These are phyloP conservation scores for Amanita muscaria DNA, from an alignment of 768 basidiomycete species.

Conservation along the genomic window DNA sequence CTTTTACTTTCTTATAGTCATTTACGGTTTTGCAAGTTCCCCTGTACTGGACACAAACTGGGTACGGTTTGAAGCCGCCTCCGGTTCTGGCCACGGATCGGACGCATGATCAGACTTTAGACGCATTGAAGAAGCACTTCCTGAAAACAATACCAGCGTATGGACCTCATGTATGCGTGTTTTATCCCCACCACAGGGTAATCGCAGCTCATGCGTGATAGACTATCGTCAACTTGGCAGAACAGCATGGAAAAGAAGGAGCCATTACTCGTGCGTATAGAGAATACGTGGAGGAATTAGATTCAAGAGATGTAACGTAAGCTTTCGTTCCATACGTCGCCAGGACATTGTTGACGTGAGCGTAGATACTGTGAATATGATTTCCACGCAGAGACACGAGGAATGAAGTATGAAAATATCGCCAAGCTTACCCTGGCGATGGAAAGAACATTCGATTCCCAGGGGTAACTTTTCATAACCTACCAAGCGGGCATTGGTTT, in stretches of 20 bases:
- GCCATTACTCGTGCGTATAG: constrained; percentile 71
- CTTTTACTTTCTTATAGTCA: constrained; percentile 1
- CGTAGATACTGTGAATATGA: constrained; percentile 79
- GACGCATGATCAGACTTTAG: constrained; percentile 63
- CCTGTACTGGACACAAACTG: constrained; percentile 86
- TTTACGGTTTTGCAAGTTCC: constrained; percentile 50
- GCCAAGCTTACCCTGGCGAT: constrained; percentile 64
- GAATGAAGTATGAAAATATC: constrained; percentile 98
- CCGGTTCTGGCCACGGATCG: constrained; percentile 69
- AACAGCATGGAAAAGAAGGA: constrained; percentile 84
- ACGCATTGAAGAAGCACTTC: constrained; percentile 69
- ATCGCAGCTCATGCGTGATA: constrained; percentile 20
- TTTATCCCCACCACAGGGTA: neutral
- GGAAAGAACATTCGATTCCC: constrained; percentile 65
- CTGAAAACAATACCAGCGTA: constrained; percentile 54
- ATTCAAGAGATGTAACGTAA: constrained; percentile 48
- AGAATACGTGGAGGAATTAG: constrained; percentile 52
- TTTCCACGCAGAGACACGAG: constrained; percentile 88
- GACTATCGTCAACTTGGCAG: constrained; percentile 85
- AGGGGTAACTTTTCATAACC: constrained; percentile 47
- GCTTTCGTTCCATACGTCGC: constrained; percentile 13
- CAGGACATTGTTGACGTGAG: constrained; percentile 6
- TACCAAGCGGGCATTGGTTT: constrained; percentile 4
- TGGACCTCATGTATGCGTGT: constrained; percentile 62
- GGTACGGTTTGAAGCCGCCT: constrained; percentile 81